phyloP scores from a whole-genome alignment of 129 eudicot genomes.

The Cynara cardunculus region DNA sequence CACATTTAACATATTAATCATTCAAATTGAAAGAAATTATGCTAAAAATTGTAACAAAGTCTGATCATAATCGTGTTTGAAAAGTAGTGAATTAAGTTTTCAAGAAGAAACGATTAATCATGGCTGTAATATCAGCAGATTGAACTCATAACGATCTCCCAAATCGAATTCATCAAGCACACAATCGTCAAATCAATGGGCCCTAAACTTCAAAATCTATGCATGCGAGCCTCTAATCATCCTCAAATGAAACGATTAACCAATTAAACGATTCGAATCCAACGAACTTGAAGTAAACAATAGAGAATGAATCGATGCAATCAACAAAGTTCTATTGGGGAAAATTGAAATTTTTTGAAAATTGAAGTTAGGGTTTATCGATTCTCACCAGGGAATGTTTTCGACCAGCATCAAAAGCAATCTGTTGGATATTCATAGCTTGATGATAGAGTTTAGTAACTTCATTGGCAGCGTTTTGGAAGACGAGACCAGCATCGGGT shows the following conservation, averaged over 20 bases:
- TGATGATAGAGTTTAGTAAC: slow-evolving; percentile 24
- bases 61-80: background rate
- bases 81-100: slow-evolving; percentile 2
- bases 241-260: background rate
- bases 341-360: background rate
- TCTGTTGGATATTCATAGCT: background rate
- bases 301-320: background rate
- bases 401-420: slow-evolving; percentile 28
- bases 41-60: background rate
- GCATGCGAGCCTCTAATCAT: background rate
- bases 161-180: background rate
- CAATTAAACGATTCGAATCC: background rate
- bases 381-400: slow-evolving; percentile 21
- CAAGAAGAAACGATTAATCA: background rate
- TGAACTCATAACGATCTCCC: background rate
- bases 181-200: background rate
- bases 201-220: background rate
- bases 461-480: slow-evolving; percentile 22
- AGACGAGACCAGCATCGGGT: slow-evolving; percentile 10
- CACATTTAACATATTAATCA: background rate
- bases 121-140: background rate
- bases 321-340: background rate
- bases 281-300: background rate
- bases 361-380: slow-evolving; percentile 21
- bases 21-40: background rate